Base-by-base conservation (phyloP, 2,329 filamentous ascomycete genomes). In the Diplocarpon mali region DNA sequence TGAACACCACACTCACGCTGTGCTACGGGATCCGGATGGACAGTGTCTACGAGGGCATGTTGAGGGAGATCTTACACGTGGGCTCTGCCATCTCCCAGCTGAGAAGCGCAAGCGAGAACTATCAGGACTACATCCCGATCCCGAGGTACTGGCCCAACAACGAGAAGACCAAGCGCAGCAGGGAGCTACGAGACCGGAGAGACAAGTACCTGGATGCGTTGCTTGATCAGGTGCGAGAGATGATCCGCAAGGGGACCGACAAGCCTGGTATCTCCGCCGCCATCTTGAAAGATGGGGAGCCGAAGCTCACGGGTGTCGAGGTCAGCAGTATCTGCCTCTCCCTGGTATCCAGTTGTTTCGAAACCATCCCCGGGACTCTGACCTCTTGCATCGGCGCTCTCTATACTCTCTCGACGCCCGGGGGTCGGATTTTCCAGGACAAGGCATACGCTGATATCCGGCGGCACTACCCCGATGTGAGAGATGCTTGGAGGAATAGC, bases 1-100 rank as follows among this genome's bases (percentile, higher is more conserved):
- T 75, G 8, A 75, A 74, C 56, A 74, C 71, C 0, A 74, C 70
- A 0, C 57, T 75, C 14, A 75, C 71, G 0, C 63, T 75, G 1
- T 73, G 69, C 53, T 75, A 75, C 41, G 71, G 71, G 0, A 72
- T 73, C 32, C 66, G 71, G 1, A 75, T 75, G 71, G 70, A 74
- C 52, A 64, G 60, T 5, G 68, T 73, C 0, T 72, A 71, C 50
- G 72, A 74, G 42, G 64, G 65, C 1, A 59, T 75, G 38, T 58
- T 75, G 8, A 64, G 70, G 3, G 71, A 74, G 54, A 72, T 75
- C 30, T 61, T 74, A 0, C 60, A 74, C 47, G 71, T 75, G 3
- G 71, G 70, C 1, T 71, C 68, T 0, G 69, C 70, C 0, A 74
- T 75, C 38, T 68, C 64, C 2, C 60, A 73, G 1, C 56, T 75